A percentile compares a stretch with the other conserved stretches of the same genome.
phyloP scores from a whole-genome alignment of 441 rosid species.

The Flueggea neowawraea region DNA sequence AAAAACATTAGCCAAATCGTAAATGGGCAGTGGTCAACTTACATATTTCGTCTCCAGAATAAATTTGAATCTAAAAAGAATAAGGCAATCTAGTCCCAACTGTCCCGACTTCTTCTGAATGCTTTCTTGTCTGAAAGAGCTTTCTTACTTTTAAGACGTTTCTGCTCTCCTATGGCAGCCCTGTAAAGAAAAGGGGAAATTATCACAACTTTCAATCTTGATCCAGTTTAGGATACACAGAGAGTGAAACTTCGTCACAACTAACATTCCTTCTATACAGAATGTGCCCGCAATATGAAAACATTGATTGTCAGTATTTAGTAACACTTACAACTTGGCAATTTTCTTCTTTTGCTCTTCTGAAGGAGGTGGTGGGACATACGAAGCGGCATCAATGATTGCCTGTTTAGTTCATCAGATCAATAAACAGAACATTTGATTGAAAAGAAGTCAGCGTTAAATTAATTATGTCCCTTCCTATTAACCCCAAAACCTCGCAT shows the following conservation, averaged over 20 bases:
- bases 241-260: too few species aligned
- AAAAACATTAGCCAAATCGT: slow-evolving; percentile 3
- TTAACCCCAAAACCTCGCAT: too few species aligned
- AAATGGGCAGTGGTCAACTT: not conserved
- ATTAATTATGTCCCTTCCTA: too few species aligned
- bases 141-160: slow-evolving; percentile 72
- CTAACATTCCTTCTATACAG: not conserved
- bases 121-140: slow-evolving; percentile 83
- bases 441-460: too few species aligned
- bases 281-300: not conserved
- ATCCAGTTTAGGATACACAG: not conserved
- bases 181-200: slow-evolving; percentile 24
- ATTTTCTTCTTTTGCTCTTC: slow-evolving; percentile 98
- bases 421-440: not conserved
- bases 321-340: slow-evolving; percentile 56
- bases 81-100: slow-evolving; percentile 50
- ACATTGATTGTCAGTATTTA: not conserved
- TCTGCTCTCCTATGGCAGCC: slow-evolving; percentile 87
- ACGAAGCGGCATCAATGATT: slow-evolving; percentile 83
- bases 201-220: not conserved
- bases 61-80: not conserved
- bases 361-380: slow-evolving; percentile 96
- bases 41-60: not conserved
- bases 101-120: slow-evolving; percentile 69
- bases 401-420: slow-evolving; percentile 40